phyloP scores from a whole-genome alignment of 257 asterid species.

The Nicotiana paniculata region DNA sequence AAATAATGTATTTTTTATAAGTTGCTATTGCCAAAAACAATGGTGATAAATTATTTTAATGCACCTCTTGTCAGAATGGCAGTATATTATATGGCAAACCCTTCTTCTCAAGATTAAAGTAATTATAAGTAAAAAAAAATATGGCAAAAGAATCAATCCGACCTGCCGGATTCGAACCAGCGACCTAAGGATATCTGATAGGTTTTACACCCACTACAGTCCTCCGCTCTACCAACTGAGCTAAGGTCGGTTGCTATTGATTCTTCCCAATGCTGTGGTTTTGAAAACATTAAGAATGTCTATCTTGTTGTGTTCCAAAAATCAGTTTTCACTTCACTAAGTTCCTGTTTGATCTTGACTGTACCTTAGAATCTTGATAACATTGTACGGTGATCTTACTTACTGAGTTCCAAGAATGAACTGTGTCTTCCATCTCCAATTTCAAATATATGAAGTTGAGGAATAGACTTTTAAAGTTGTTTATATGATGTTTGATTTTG shows the following conservation, averaged over 20 bases:
- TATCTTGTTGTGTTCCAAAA: not conserved
- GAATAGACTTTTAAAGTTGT: not conserved
- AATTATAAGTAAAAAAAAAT: not conserved
- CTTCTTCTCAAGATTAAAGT: not conserved
- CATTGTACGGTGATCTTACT: not conserved
- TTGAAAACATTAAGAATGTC: not conserved
- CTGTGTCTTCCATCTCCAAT: not conserved
- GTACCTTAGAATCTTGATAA: not conserved
- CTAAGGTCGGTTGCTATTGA: not conserved
- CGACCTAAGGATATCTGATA: conserved; percentile 10
- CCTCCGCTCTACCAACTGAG: conserved; percentile 12
- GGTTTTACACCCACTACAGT: not conserved
- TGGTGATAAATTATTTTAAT: not conserved
- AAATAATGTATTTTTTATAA: not conserved
- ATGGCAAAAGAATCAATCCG: not conserved
- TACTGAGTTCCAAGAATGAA: not conserved
- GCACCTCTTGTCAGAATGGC: not conserved
- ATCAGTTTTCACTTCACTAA: not conserved
- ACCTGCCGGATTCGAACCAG: conserved; percentile 10
- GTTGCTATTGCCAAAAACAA: not conserved
- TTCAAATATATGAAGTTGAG: not conserved
- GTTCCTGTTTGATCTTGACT: not conserved
- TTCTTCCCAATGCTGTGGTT: not conserved
- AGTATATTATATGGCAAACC: not conserved
- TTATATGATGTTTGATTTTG: not conserved